A percentile compares a stretch with the other conserved stretches of the same genome.
These are phyloP conservation scores for Cordyceps sp. DNA, from an alignment of 2,329 filamentous ascomycete species.

Conservation along the genomic window DNA sequence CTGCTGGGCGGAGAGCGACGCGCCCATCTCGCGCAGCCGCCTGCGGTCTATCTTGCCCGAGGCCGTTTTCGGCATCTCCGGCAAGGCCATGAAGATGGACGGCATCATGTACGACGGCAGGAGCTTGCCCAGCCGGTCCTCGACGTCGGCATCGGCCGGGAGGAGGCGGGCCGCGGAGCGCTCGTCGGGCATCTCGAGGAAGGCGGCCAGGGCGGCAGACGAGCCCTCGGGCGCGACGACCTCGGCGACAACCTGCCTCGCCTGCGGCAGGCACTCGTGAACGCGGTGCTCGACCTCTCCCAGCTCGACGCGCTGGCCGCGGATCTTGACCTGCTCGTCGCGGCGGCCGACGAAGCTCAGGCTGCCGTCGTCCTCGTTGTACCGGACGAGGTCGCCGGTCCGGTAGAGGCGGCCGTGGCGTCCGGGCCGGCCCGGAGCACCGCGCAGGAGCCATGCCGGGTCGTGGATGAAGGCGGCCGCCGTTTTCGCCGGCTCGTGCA, in stretches of 20 bases:
- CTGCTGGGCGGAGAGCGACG: conserved; percentile 6
- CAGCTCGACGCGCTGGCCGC: conserved; percentile 34
- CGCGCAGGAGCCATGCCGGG: conserved; percentile 2
- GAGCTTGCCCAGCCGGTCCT: too few relatives aligned
- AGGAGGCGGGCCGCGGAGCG: too few relatives aligned
- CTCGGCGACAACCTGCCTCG: conserved; percentile 3
- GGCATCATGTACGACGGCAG: conserved; percentile 7
- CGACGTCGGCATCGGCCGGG: too few relatives aligned
- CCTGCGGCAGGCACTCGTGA: not conserved
- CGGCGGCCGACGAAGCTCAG: conserved; percentile 29
- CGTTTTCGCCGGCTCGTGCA: conserved; percentile 3
- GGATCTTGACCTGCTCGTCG: conserved; percentile 36
- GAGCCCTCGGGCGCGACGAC: conserved; percentile 1
- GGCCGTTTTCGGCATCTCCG: conserved; percentile 3
- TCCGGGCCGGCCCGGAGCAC: not conserved
- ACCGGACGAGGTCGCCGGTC: conserved; percentile 28
- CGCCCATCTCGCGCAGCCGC: conserved; percentile 4
- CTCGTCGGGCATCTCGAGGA: conserved; percentile 1
- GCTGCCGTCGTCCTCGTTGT: conserved; percentile 13
- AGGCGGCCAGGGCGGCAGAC: conserved; percentile 3
- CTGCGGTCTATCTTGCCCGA: conserved; percentile 5
- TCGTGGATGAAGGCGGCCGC: conserved; percentile 9
- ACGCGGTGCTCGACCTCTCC: conserved; percentile 6
- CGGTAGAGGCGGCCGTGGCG: conserved; percentile 18
- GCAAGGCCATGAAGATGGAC: conserved; percentile 3